Evolutionary conservation across 228 moss, liverwort and hornwort genomes (phyloP).

Genomic region (Sphagnum magellanicum): DNA sequence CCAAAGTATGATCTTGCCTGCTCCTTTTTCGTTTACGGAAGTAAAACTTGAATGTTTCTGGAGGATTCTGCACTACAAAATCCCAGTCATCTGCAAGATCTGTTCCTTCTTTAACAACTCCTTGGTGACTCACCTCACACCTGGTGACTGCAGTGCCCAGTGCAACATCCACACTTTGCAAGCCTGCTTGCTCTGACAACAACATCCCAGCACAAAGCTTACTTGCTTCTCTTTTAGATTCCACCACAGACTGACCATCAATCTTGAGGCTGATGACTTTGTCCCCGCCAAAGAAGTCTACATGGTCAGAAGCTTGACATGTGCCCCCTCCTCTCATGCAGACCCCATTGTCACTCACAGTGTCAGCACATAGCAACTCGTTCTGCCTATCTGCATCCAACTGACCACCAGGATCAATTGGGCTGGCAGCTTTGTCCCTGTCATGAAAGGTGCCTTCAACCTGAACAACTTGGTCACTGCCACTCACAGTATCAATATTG

Average conservation of each 20-base stretch:
- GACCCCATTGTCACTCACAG: not conserved
- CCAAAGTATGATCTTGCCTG: not conserved
- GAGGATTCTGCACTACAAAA: conserved; percentile 1
- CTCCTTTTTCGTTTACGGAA: conserved; percentile 17
- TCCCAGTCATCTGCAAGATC: conserved; percentile 2
- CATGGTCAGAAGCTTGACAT: not conserved
- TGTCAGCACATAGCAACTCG: conserved; percentile 1
- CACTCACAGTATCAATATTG: too few relatives aligned
- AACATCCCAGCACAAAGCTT: conserved; percentile 1
- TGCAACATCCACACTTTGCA: not conserved
- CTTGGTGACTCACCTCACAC: conserved; percentile 6
- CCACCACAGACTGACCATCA: conserved; percentile 8
- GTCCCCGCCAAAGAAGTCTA: not conserved
- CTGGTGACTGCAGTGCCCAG: not conserved
- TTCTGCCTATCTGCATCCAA: not conserved
- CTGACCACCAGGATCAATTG: not conserved
- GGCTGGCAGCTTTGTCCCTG: conserved; percentile 6
- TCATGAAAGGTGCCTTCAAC: conserved; percentile 1
- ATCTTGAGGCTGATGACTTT: not conserved
- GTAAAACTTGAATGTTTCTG: conserved; percentile 20
- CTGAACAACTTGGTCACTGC: not conserved
- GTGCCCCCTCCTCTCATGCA: not conserved
- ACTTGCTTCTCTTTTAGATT: conserved; percentile 1
- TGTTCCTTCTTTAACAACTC: not conserved
- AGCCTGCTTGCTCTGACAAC: not conserved